Evolutionary conservation across 768 basidiomycete genomes (phyloP).

Genomic region (Tephrocybe sp.): DNA sequence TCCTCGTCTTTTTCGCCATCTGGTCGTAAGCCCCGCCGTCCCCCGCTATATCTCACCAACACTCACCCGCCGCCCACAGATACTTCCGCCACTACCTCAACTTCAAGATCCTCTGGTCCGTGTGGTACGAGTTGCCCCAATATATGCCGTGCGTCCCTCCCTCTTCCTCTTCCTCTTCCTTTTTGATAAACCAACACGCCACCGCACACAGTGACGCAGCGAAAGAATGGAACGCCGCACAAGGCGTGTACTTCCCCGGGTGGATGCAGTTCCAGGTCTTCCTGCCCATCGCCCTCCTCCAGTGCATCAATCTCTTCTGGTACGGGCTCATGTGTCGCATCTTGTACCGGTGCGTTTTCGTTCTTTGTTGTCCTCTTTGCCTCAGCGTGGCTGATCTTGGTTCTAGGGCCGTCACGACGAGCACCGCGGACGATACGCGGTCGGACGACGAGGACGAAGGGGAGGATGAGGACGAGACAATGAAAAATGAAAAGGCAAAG

Average conservation of each 20-base stretch:
- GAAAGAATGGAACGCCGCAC: conserved; percentile 56
- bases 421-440: conserved; percentile 62
- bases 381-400: conserved; percentile 8
- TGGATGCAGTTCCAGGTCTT: conserved; percentile 91
- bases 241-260: conserved; percentile 66
- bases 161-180: not conserved
- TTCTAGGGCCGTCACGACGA: conserved; percentile 51
- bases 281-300: conserved; percentile 68
- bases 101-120: conserved; percentile 81
- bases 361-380: conserved; percentile 1
- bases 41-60: not conserved
- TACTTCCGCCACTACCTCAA: conserved; percentile 96
- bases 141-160: conserved; percentile 64
- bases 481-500: conserved; percentile 23
- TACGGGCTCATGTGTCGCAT: conserved; percentile 84
- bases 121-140: conserved; percentile 78
- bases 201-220: conserved; percentile 53
- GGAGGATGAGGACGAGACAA: conserved; percentile 27
- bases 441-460: conserved; percentile 77
- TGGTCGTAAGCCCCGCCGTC: conserved; percentile 70
- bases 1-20: conserved; percentile 61
- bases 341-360: conserved; percentile 62
- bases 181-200: too few relatives aligned
- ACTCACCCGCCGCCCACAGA: conserved; percentile 35
- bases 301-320: conserved; percentile 92